phyloP scores from a whole-genome alignment of 176 grass and related monocot species.

The Stipa capillata region DNA sequence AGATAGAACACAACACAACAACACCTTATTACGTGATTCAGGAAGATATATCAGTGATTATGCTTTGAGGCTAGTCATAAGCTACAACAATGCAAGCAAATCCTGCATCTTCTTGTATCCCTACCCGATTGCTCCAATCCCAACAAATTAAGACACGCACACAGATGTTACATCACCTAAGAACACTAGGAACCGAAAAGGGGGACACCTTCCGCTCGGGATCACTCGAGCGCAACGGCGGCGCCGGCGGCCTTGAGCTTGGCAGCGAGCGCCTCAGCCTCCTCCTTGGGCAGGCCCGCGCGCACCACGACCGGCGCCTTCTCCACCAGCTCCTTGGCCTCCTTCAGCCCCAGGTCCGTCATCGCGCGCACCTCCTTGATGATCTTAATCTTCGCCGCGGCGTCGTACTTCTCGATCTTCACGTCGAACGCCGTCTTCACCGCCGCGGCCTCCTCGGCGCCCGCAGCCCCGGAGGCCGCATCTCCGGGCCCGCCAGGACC shows the following conservation, averaged over 20 bases:
- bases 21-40: constrained; percentile 25
- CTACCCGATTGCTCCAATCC: neutral
- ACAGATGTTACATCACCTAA: neutral
- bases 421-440: constrained; percentile 77
- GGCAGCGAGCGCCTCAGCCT: constrained; percentile 74
- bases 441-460: constrained; percentile 17
- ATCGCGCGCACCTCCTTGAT: constrained; percentile 95
- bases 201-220: constrained; percentile 18
- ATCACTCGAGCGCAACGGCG: constrained; percentile 70
- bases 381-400: constrained; percentile 93
- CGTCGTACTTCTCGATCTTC: constrained; percentile 93
- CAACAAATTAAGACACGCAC: neutral
- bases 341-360: constrained; percentile 86
- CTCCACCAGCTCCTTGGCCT: constrained; percentile 97
- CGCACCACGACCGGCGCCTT: constrained; percentile 85
- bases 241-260: constrained; percentile 92
- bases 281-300: constrained; percentile 78
- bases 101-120: constrained; percentile 13
- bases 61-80: constrained; percentile 18
- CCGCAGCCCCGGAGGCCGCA: neutral
- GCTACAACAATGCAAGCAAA: constrained; percentile 31
- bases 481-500: constrained; percentile 8
- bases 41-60: constrained; percentile 10
- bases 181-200: constrained; percentile 10
- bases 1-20: neutral